These are phyloP conservation scores for Silene vulgaris DNA, from an alignment of 179 eudicot genomes.

Conservation along the genomic window DNA sequence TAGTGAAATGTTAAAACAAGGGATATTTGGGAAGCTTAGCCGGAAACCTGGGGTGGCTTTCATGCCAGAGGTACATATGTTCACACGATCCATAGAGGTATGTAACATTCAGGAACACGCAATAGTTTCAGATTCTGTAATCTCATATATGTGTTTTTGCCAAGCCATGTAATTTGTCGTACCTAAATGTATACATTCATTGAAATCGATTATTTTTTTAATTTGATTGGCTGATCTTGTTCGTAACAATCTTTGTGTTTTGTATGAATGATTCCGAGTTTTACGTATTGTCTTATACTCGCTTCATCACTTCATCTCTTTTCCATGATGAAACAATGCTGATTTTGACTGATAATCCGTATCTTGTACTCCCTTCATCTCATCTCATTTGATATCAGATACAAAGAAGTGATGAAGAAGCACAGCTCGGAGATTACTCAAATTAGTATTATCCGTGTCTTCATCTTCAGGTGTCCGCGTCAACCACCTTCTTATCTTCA, in stretches of 20 bases:
- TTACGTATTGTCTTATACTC: too few relatives aligned
- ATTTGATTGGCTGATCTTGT: slow-evolving; percentile 1
- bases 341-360: too few relatives aligned
- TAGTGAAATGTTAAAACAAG: background rate
- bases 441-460: too few relatives aligned
- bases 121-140: slow-evolving; percentile 14
- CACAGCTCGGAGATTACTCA: too few relatives aligned
- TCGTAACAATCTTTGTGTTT: background rate
- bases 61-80: slow-evolving; percentile 21
- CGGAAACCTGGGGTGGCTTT: background rate
- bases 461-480: too few relatives aligned
- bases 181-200: slow-evolving; percentile 21
- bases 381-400: too few relatives aligned
- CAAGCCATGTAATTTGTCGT: slow-evolving; percentile 11
- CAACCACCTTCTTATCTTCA: too few relatives aligned
- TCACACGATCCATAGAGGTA: slow-evolving; percentile 4
- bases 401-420: too few relatives aligned
- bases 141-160: slow-evolving; percentile 15
- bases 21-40: slow-evolving; percentile 10
- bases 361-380: too few relatives aligned
- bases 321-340: too few relatives aligned
- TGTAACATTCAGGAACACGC: slow-evolving; percentile 1
- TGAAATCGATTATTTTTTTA: slow-evolving; percentile 6
- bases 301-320: too few relatives aligned
- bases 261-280: background rate